These are phyloP conservation scores for Zygosaccharomyces bisporus DNA, from an alignment of 805 yeast species.

Conservation along the genomic window DNA sequence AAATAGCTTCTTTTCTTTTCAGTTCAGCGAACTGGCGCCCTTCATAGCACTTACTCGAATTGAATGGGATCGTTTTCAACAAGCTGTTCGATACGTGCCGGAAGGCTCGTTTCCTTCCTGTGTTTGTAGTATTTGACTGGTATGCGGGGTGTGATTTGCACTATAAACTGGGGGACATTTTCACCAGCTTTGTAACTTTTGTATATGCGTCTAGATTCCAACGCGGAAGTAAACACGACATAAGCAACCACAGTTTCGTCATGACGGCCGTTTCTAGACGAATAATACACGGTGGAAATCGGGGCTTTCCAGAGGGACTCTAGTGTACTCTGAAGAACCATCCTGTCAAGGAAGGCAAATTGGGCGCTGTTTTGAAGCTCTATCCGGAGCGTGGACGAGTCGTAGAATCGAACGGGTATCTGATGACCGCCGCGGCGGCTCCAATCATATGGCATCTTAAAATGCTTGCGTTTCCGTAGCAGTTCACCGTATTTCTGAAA, in stretches of 20 bases:
- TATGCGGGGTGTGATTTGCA: constrained; percentile 11
- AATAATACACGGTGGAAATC: constrained; percentile 20
- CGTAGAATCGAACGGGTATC: constrained; percentile 11
- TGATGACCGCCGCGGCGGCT: not conserved
- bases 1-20: too few species aligned
- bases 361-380: constrained; percentile 12
- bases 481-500: constrained; percentile 28
- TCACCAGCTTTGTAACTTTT: constrained; percentile 12
- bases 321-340: constrained; percentile 4
- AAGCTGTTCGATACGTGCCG: constrained; percentile 5
- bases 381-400: constrained; percentile 21
- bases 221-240: constrained; percentile 14
- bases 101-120: constrained; percentile 3
- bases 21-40: too few species aligned
- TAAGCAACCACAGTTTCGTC: constrained; percentile 20
- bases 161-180: not conserved
- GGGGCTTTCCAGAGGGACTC: not conserved
- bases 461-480: constrained; percentile 30
- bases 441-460: constrained; percentile 29
- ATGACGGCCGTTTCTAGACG: constrained; percentile 18
- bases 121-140: constrained; percentile 12
- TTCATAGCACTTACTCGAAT: too few species aligned
- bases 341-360: constrained; percentile 7
- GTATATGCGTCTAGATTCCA: constrained; percentile 12
- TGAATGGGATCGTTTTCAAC: constrained; percentile 4